phyloP scores from a whole-genome alignment of 305 asterid species.

The Fraxinus velutina region DNA sequence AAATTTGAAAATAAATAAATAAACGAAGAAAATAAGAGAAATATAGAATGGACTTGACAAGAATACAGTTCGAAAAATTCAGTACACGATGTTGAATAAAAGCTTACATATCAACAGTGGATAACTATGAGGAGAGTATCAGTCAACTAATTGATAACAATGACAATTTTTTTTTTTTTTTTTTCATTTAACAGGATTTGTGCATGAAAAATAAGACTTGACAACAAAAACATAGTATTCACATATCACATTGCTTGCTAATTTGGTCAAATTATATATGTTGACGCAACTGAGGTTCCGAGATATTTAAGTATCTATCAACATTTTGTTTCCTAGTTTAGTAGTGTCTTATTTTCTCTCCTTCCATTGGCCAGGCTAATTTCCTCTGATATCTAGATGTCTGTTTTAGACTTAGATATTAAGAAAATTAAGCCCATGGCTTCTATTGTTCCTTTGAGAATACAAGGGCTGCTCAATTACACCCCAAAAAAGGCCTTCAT shows the following conservation, averaged over 20 bases:
- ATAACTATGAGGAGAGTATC: background rate
- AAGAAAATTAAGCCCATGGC: background rate
- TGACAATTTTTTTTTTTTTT: background rate
- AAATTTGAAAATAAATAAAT: background rate
- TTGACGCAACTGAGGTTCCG: background rate
- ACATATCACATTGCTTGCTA: background rate
- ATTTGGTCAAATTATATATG: background rate
- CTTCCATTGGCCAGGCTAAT: background rate
- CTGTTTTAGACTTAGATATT: background rate
- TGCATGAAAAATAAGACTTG: background rate
- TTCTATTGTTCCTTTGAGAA: background rate
- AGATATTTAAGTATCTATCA: background rate
- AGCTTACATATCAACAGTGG: background rate
- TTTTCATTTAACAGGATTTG: background rate
- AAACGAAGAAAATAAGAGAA: background rate
- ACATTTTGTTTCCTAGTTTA: background rate
- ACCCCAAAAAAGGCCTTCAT: background rate
- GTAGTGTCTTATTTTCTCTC: background rate
- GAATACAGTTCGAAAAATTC: background rate
- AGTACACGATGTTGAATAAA: background rate
- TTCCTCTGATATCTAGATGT: background rate
- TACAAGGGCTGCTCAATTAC: background rate
- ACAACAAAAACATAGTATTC: background rate
- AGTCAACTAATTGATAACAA: background rate
- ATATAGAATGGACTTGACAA: background rate